A percentile compares a stretch with the other conserved stretches of the same genome.
Conservation (phyloP, 2,329 filamentous ascomycete genomes). For the Endoconidiophora polonica region DNA sequence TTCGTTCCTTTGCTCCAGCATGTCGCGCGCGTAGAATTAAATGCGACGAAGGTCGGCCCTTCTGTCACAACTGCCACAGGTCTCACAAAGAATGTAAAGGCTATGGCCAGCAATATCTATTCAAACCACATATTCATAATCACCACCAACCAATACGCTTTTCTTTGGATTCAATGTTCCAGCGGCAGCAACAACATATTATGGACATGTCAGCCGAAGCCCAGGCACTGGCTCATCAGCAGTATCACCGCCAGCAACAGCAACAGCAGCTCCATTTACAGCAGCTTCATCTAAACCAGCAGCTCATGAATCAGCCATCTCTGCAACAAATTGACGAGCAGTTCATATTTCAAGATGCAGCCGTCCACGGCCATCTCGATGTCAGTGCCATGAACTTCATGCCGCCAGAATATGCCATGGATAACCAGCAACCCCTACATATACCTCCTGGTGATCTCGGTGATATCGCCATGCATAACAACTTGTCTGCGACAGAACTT, state of each 20-base stretch:
- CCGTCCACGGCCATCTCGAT: too few species aligned
- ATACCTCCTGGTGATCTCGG: not conserved
- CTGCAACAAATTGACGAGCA: not conserved
- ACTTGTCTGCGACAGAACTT: not conserved
- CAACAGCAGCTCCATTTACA: not conserved
- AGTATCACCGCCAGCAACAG: not conserved
- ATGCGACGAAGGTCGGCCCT: conserved; percentile 78
- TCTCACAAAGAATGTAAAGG: conserved; percentile 73
- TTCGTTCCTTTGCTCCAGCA: conserved; percentile 31
- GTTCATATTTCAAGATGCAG: too few species aligned
- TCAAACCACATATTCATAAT: conserved; percentile 31
- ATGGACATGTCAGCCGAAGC: not conserved
- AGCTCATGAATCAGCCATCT: not conserved
- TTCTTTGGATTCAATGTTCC: not conserved
- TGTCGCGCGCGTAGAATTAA: conserved; percentile 93
- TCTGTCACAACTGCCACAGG: conserved; percentile 71
- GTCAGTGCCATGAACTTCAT: too few species aligned
- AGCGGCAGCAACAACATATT: not conserved
- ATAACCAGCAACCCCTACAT: not conserved
- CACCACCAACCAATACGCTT: conserved; percentile 13
- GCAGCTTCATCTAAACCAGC: not conserved
- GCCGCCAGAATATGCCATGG: not conserved
- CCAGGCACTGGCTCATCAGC: not conserved
- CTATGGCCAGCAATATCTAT: conserved; percentile 65
- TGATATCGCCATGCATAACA: not conserved